Percentiles rank a stretch among this genome's conserved stretches.
Evolutionary conservation across 805 yeast genomes (phyloP).

Genomic region (Spathaspora arborariae): DNA sequence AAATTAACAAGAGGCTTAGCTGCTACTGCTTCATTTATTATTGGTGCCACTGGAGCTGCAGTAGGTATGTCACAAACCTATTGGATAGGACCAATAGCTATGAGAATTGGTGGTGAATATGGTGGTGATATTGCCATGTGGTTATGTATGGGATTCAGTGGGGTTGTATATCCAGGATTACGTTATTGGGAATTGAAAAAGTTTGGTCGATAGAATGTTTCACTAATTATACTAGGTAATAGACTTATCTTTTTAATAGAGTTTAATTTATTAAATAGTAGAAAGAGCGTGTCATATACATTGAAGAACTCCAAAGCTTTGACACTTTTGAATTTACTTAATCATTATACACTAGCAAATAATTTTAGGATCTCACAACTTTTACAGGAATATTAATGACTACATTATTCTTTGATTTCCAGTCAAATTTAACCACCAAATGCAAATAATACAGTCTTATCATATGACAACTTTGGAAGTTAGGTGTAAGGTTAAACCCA

Average conservation of each 20-base stretch:
- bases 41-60: constrained; percentile 79
- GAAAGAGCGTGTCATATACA: no score
- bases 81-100: constrained; percentile 75
- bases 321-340: no score
- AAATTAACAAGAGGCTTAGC: constrained; percentile 70
- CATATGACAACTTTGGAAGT: constrained; percentile 8
- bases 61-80: constrained; percentile 87
- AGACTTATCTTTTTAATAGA: not conserved
- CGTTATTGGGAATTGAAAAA: constrained; percentile 61
- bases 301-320: no score
- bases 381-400: constrained; percentile 5
- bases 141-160: constrained; percentile 69
- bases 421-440: not conserved
- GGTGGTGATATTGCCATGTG: constrained; percentile 86
- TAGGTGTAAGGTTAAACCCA: constrained; percentile 8
- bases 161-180: constrained; percentile 57
- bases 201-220: constrained; percentile 28
- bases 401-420: not conserved
- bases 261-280: not conserved
- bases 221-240: constrained; percentile 1
- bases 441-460: constrained; percentile 6
- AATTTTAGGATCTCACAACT: not conserved
- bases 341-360: not conserved
- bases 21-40: constrained; percentile 57
- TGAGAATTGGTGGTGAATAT: constrained; percentile 50